Percentiles rank a stretch among this genome's conserved stretches.
Evolutionary conservation across 1,139 yeast species (phyloP).

Genomic region (Hyphopichia wangnamkhiaoensis): DNA sequence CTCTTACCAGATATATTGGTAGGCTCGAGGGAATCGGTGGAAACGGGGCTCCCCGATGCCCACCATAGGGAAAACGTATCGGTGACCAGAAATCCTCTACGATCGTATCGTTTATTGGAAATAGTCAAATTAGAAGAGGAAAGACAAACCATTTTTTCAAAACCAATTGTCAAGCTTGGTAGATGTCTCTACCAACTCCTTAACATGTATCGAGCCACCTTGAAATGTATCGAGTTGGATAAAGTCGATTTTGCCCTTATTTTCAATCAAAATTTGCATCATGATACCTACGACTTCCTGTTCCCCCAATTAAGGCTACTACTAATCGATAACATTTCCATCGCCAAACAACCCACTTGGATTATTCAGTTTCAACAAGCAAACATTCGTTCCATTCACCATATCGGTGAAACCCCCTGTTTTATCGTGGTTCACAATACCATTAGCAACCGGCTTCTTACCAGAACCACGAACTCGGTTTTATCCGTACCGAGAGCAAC

Average conservation of each 20-base stretch:
- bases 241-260: conserved; percentile 18
- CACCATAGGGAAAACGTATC: too few species aligned
- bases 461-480: conserved; percentile 6
- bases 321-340: conserved; percentile 20
- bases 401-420: conserved; percentile 9
- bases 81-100: too few species aligned
- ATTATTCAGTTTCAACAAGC: conserved; percentile 12
- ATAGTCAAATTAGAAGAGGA: background rate
- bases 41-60: too few species aligned
- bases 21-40: too few species aligned
- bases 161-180: conserved; percentile 9
- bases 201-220: conserved; percentile 8
- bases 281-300: conserved; percentile 1
- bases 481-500: too few species aligned
- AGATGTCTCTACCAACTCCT: conserved; percentile 8
- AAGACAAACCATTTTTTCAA: background rate
- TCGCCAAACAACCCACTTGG: conserved; percentile 16
- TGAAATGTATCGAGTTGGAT: conserved; percentile 15
- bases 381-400: conserved; percentile 10
- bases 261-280: conserved; percentile 7
- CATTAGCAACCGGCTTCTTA: conserved; percentile 13
- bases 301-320: conserved; percentile 19
- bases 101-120: too few species aligned
- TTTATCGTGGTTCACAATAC: conserved; percentile 17
- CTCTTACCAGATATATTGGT: too few species aligned